These are phyloP conservation scores for Pseudogymnoascus sp. DNA, from an alignment of 2,329 filamentous ascomycete species.

Conservation along the genomic window DNA sequence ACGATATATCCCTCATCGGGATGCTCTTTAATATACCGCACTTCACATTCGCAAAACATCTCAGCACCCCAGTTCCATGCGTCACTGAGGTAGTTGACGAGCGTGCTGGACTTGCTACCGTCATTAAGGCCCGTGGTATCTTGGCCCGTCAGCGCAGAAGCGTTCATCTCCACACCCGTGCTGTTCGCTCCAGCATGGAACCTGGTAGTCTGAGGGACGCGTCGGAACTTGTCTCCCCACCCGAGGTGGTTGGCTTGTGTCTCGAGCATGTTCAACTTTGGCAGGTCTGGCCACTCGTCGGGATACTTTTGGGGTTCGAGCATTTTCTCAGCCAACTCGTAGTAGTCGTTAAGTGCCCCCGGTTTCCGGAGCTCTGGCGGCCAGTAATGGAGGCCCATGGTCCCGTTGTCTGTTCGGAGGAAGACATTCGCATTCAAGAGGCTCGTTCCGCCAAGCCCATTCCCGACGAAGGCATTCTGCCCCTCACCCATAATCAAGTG, in stretches of 20 bases:
- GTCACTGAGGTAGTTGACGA: constrained; percentile 60
- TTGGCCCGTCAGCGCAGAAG: constrained; percentile 52
- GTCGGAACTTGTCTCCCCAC: constrained; percentile 44
- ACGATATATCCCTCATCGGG: constrained; percentile 50
- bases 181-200: constrained; percentile 54
- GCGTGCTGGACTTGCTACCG: constrained; percentile 57
- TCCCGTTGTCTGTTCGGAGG: constrained; percentile 47
- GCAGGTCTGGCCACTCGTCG: constrained; percentile 45
- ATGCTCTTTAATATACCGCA: constrained; percentile 51
- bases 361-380: constrained; percentile 46
- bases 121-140: constrained; percentile 59
- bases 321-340: constrained; percentile 45
- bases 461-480: constrained; percentile 44
- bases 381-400: constrained; percentile 48
- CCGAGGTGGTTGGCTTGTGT: constrained; percentile 47
- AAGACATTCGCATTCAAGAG: constrained; percentile 62
- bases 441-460: constrained; percentile 55
- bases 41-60: constrained; percentile 62
- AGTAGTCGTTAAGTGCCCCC: constrained; percentile 43
- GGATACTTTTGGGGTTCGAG: constrained; percentile 54
- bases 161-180: constrained; percentile 56
- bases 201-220: constrained; percentile 53
- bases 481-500: constrained; percentile 55
- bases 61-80: constrained; percentile 67
- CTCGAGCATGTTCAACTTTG: constrained; percentile 50